Base-by-base conservation (phyloP, 208 protist genomes). In the Trichomonas tenax region DNA sequence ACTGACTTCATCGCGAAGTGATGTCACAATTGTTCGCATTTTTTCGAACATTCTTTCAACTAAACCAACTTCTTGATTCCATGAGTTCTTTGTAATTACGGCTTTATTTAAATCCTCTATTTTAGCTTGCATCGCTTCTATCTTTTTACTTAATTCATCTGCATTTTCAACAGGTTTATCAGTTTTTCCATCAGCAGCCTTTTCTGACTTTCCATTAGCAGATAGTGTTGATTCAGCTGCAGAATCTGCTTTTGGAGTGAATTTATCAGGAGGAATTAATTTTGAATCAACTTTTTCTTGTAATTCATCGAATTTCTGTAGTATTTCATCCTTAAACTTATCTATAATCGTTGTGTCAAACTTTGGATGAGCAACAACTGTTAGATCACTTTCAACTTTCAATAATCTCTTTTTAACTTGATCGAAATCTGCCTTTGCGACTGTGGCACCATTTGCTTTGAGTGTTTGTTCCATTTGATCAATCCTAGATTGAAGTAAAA, bases 21-120 rank as follows among this genome's bases (percentile, higher is more conserved):
- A 46, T 48, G 82, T 46, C 0, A 89, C 38, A 31, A 89, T 41
- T n/a, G 38, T 46, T 46, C 82, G 3, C 34, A 89, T 31, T 89
- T 89, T 89, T 89, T 89, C 82, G 26, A 89, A 89, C 86, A 93
- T 93, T 51, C 86, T 48, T 38, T 93, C 86, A 38, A 93, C 86
- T 10, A 93, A 15, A 6, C 26, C 26, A 51, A 51, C 44, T 38
- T 93, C 86, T 26, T 17, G 8, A 49, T 48, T 93, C 26, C 86
- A 23, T 51, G 41, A 41, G 36, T 48, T 93, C 44, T 40, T 48
- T 51, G 86, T 31, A 58, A 51, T 51, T 14, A 36, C 15, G 4
- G 8, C 51, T 17, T 36, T 48, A 51, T 38, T 93, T 38, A 48
- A 4, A 38, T 93, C 86, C 38, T 93, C 86, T 6, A 93, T 93